Base-by-base conservation (phyloP, 495 filamentous ascomycete species). In the Penicillium parvum region DNA sequence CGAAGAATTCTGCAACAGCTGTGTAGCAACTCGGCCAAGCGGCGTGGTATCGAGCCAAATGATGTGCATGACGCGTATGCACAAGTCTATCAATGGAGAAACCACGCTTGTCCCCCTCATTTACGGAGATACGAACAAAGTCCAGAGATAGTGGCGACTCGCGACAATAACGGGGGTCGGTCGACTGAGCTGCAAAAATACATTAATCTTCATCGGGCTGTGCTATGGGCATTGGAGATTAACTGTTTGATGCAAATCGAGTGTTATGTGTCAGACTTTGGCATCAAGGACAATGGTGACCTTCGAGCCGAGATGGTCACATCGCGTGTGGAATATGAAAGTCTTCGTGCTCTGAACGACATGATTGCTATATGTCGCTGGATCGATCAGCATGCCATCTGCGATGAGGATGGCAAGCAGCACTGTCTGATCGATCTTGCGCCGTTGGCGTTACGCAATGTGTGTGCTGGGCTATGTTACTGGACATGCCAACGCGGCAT, bases 291-390 rank as follows among this genome's bases (percentile, higher is more conserved):
- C 7, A 43, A 25, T 3, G 9, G 3, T 5, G 5, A 10, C 4
- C 17, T 52, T 7, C 10, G 8, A 11, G 44, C 32, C 27, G 37
- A 47, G 10, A 32, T 42, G 11, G 23, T 17, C 7, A 9, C 34
- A 16, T 1, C 9, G 9, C 50, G 35, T n/a, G 44, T 74, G 62
- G 71, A 70, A 52, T 70, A 71, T 37, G 70, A 65, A 25, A 52
- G 66, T 27, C 66, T 45, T 3, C 34, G 34, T 23, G 43, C 43
- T 23, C 23, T 45, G 27, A 37, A 32, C 11, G 34, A 45, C 26
- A 45, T 28, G 25, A 4, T 45, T 11, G 26, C 9, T 16, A 38
- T 45, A 23, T 45, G 33, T 22, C 43, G 18, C 10, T 45, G 43
- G 43, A 19, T 37, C 10, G 21, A 44, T 4, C 17, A 8, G 15